Evolutionary conservation across 805 yeast species (phyloP).

Genomic region (Saturnispora kantuleensis): DNA sequence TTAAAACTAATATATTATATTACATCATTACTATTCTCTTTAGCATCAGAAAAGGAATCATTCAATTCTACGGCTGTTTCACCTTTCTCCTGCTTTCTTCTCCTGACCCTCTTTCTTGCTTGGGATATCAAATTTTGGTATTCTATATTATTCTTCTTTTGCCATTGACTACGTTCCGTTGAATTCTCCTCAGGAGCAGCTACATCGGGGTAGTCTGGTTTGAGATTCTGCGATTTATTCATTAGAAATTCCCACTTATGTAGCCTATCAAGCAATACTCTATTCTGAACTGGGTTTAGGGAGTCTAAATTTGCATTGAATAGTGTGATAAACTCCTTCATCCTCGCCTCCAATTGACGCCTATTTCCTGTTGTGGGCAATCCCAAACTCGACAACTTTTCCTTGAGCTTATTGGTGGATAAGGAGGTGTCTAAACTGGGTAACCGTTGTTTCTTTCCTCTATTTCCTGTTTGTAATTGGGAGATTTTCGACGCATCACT

Average conservation of each 20-base stretch:
- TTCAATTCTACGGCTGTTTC: slow-evolving; percentile 9
- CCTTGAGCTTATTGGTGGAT: slow-evolving; percentile 49
- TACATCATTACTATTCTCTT: neutral
- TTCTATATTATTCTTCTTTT: slow-evolving; percentile 17
- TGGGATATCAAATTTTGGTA: slow-evolving; percentile 18
- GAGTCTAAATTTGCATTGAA: slow-evolving; percentile 81
- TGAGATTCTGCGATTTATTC: slow-evolving; percentile 14
- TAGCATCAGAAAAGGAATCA: neutral
- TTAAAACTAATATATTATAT: neutral
- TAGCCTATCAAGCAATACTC: slow-evolving; percentile 45
- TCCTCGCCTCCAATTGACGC: slow-evolving; percentile 54
- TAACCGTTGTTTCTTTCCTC: slow-evolving; percentile 27
- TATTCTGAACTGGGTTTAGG: slow-evolving; percentile 48
- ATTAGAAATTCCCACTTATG: slow-evolving; percentile 52
- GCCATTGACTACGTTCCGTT: slow-evolving; percentile 20
- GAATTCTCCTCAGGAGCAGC: slow-evolving; percentile 26
- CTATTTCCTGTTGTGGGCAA: slow-evolving; percentile 58
- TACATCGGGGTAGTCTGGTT: slow-evolving; percentile 7
- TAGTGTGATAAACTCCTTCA: slow-evolving; percentile 64
- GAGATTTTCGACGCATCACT: slow-evolving; percentile 7
- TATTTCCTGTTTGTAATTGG: slow-evolving; percentile 20
- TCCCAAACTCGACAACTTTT: slow-evolving; percentile 43
- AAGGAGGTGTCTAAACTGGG: slow-evolving; percentile 59
- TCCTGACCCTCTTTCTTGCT: slow-evolving; percentile 14
- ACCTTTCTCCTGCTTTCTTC: slow-evolving; percentile 1